Evolutionary conservation across 2,329 filamentous ascomycete species (phyloP).

Genomic region (Cordyceps cicadae): DNA sequence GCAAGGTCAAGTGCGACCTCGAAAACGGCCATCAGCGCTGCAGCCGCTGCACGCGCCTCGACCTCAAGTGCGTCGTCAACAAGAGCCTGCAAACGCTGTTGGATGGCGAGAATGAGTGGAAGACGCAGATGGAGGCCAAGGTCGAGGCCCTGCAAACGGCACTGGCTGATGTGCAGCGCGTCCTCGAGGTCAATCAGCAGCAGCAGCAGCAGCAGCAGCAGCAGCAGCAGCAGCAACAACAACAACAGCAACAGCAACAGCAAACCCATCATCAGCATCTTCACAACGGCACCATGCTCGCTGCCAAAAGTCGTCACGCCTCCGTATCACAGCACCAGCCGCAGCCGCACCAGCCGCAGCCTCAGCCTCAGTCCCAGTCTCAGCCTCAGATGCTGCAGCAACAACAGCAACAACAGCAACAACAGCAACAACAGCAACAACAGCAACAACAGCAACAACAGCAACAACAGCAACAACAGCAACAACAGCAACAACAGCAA

Average conservation of each 20-base stretch:
- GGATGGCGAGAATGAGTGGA: slow-evolving; percentile 43
- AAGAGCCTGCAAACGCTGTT: slow-evolving; percentile 48
- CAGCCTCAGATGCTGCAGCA: not conserved
- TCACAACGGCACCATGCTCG: not conserved
- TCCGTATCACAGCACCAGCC: slow-evolving; percentile 1
- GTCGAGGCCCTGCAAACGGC: slow-evolving; percentile 20
- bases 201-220: not conserved
- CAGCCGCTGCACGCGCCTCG: slow-evolving; percentile 39
- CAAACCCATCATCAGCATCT: not conserved
- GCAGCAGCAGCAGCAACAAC: not conserved
- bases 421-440: too few relatives aligned
- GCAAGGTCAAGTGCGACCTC: slow-evolving; percentile 48
- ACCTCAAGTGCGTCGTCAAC: slow-evolving; percentile 44
- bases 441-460: too few relatives aligned
- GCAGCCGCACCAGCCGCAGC: too few relatives aligned
- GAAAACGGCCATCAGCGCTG: slow-evolving; percentile 36
- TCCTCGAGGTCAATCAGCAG: slow-evolving; percentile 15
- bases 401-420: too few relatives aligned
- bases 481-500: too few relatives aligned
- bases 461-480: too few relatives aligned
- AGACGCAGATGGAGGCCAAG: slow-evolving; percentile 21
- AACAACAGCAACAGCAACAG: not conserved
- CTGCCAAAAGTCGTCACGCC: not conserved
- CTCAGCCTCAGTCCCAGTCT: too few relatives aligned
- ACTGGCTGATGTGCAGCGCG: slow-evolving; percentile 20